Percentiles rank a stretch among this genome's conserved stretches.
Conservation (phyloP, 2,329 filamentous ascomycete species). For the Colletotrichum sp. region DNA sequence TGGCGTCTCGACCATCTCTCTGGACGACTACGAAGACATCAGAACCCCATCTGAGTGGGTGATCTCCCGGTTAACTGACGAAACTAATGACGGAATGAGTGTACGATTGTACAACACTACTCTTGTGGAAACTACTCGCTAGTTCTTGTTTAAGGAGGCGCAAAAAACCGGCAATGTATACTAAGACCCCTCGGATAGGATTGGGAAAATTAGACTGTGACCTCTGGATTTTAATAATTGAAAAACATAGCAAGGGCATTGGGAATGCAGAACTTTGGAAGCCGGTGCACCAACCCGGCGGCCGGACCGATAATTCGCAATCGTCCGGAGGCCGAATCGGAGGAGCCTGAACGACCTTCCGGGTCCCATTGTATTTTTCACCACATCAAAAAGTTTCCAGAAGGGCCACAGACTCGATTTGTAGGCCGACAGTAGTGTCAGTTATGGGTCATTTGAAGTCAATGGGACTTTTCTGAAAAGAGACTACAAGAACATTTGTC, state of each 20-base stretch:
- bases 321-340: background rate
- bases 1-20: background rate
- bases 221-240: background rate
- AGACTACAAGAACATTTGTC: background rate
- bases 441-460: background rate
- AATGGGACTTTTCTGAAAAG: background rate
- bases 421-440: background rate
- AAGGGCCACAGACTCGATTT: background rate
- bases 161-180: background rate
- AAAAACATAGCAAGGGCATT: background rate
- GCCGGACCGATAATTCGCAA: background rate
- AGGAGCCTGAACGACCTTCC: background rate
- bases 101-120: background rate
- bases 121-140: background rate
- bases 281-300: background rate
- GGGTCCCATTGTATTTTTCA: background rate
- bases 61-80: background rate
- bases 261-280: background rate
- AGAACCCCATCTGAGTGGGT: background rate
- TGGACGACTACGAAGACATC: background rate
- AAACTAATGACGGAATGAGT: background rate
- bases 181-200: background rate
- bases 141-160: background rate
- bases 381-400: background rate
- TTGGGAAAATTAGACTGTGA: background rate